Evolutionary conservation across 768 basidiomycete genomes (phyloP), one percentile per base, ranked within the genome.

Genomic region (Hebeloma cylindrosporum): DNA sequence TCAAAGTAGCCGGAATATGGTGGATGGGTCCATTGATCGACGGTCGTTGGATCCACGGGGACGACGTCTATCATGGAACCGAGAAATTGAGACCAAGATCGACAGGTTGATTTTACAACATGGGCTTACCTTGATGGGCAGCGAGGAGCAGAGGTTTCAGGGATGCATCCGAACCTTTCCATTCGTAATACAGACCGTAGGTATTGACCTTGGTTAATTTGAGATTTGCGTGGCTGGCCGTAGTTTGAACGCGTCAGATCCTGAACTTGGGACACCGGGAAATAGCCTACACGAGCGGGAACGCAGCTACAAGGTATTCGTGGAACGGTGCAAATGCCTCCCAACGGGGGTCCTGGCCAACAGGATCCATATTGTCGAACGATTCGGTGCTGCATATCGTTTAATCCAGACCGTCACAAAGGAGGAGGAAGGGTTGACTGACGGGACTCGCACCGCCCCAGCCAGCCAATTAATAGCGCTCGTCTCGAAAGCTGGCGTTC

Each of bases 101-200:
- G n/a, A n/a, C n/a, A n/a, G n/a, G n/a, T n/a, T n/a, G n/a, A n/a
- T n/a, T n/a, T n/a, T n/a, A n/a, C n/a, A n/a, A n/a, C n/a, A n/a
- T n/a, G n/a, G n/a, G 43, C 61, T 20, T 31, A 77, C 82, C 83
- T 70, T 84, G 82, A 58, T 86, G 84, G 2, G 75, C 83, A n/a
- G 77, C 74, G 30, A 86, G 61, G 9, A 91, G 67, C 11, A 89
- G 53, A 0, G 89, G 88, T 59, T 87, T 85, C n/a, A 86, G 68
- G 1, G 70, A 64, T 8, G 61, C 46, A 51, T 88, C 72, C 3
- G 76, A 73, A 1, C 88, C 88, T 40, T 73, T 67, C 87, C 88
- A 90, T 37, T 80, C 76, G 58, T 79, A 87, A 6, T 88, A 61
- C n/a, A 90, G 70, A 0, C 79, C 88, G 53, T 85, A 87, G 0